Evolutionary conservation across 2,329 filamentous ascomycete species (phyloP).

Genomic region (Fusarium subtropicale): DNA sequence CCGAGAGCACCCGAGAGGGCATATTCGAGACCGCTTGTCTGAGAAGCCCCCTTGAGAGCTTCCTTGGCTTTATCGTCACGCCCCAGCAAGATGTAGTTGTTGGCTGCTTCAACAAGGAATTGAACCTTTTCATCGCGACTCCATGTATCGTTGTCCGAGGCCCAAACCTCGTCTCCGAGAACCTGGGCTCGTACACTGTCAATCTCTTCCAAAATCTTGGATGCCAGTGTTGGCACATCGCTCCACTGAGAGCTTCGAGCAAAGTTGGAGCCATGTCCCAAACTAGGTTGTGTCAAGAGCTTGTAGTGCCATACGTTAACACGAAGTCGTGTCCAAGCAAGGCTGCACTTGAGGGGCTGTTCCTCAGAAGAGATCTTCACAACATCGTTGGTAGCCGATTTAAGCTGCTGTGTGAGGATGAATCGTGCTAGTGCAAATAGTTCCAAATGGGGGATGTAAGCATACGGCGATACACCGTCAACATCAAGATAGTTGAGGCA

Average conservation of each 20-base stretch:
- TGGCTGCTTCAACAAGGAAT: constrained; percentile 84
- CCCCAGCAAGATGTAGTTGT: constrained; percentile 86
- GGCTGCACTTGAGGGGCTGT: constrained; percentile 58
- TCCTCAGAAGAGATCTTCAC: constrained; percentile 45
- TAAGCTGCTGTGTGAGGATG: constrained; percentile 54
- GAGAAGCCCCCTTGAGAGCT: constrained; percentile 75
- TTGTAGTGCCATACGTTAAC: constrained; percentile 77
- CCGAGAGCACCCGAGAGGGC: constrained; percentile 87
- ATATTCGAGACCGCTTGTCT: constrained; percentile 79
- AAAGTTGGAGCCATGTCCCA: constrained; percentile 66
- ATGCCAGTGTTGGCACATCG: constrained; percentile 68
- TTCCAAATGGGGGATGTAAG: constrained; percentile 84
- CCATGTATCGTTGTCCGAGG: constrained; percentile 53
- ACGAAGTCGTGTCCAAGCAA: constrained; percentile 74
- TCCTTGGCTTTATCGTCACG: constrained; percentile 79
- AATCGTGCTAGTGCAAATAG: constrained; percentile 79
- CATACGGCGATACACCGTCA: constrained; percentile 89
- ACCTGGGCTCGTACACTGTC: constrained; percentile 56
- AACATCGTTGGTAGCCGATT: constrained; percentile 37
- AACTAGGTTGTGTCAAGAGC: constrained; percentile 67
- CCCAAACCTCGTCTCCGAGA: constrained; percentile 54
- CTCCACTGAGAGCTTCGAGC: constrained; percentile 69
- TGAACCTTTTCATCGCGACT: constrained; percentile 67
- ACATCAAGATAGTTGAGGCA: constrained; percentile 77
- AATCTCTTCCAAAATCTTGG: constrained; percentile 59